phyloP scores from a whole-genome alignment of 148 eudicot species.

The Linanthus parryae region DNA sequence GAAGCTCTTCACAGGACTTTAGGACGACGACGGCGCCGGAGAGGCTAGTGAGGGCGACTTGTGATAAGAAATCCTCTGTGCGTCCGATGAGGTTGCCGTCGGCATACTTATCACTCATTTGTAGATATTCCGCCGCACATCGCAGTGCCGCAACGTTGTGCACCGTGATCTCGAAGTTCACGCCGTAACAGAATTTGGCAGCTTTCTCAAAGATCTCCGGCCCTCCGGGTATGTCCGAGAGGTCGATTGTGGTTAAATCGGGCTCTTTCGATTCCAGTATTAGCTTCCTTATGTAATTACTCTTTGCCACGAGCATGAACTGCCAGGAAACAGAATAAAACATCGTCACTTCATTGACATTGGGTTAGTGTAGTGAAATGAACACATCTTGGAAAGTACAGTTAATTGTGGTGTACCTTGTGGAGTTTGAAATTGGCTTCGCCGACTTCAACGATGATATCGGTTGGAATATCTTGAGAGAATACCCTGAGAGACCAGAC shows the following conservation, averaged over 20 bases:
- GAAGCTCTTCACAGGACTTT: slow-evolving; percentile 71
- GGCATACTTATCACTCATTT: slow-evolving; percentile 76
- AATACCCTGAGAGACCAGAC: slow-evolving; percentile 51
- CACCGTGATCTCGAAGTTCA: slow-evolving; percentile 90
- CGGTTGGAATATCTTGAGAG: slow-evolving; percentile 87
- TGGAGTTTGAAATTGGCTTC: slow-evolving; percentile 68
- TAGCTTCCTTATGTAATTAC: slow-evolving; percentile 72
- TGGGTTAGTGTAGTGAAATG: too few relatives aligned
- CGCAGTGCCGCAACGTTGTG: slow-evolving; percentile 83
- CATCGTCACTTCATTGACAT: too few relatives aligned
- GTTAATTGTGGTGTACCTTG: too few relatives aligned
- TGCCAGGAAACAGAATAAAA: slow-evolving; percentile 16
- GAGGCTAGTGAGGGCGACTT: slow-evolving; percentile 72
- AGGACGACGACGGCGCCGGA: slow-evolving; percentile 76
- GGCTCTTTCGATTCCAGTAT: slow-evolving; percentile 67
- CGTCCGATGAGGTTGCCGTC: slow-evolving; percentile 71
- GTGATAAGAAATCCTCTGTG: slow-evolving; percentile 76
- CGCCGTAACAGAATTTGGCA: slow-evolving; percentile 91
- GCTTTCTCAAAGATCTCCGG: slow-evolving; percentile 83
- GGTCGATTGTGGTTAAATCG: slow-evolving; percentile 47
- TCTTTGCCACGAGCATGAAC: slow-evolving; percentile 96
- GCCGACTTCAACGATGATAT: slow-evolving; percentile 60
- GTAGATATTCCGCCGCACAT: slow-evolving; percentile 85
- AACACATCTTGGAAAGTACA: too few relatives aligned
- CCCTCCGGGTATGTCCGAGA: slow-evolving; percentile 87